Conservation (phyloP, 768 basidiomycete species). For the Amanita molliuscula region DNA sequence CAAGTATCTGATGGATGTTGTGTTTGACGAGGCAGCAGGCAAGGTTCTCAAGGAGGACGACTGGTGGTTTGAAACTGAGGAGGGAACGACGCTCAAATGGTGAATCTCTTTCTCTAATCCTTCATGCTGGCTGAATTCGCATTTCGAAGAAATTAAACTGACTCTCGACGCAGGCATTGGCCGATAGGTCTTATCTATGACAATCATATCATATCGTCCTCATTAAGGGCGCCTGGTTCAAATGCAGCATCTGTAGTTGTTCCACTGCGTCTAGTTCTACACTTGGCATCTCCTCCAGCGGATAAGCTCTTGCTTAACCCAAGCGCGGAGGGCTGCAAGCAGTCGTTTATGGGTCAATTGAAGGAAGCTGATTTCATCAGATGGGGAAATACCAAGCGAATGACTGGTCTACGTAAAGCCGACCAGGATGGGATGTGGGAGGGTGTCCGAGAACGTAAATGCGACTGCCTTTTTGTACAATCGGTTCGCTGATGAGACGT, state of each 20-base stretch:
- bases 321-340: conserved; percentile 79
- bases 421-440: conserved; percentile 98
- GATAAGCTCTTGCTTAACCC: conserved; percentile 81
- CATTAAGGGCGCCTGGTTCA: conserved; percentile 38
- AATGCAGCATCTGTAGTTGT: conserved; percentile 28
- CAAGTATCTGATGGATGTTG: conserved; percentile 82
- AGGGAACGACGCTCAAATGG: conserved; percentile 81
- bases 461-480: background rate
- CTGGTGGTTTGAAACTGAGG: conserved; percentile 96
- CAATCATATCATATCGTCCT: conserved; percentile 60
- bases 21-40: conserved; percentile 79
- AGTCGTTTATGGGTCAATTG: conserved; percentile 89
- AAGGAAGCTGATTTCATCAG: conserved; percentile 97
- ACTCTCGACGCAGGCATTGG: conserved; percentile 75
- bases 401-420: conserved; percentile 80
- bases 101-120: conserved; percentile 24
- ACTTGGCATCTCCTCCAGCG: conserved; percentile 78
- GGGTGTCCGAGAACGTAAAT: conserved; percentile 87
- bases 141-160: conserved; percentile 6
- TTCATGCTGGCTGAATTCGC: background rate
- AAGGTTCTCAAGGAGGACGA: conserved; percentile 76
- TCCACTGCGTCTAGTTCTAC: conserved; percentile 75
- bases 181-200: conserved; percentile 91
- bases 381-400: conserved; percentile 93
- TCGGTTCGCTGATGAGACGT: conserved; percentile 4